Evolutionary conservation across 495 filamentous ascomycete species (phyloP), one percentile per base, ranked within the genome.

Genomic region (Neurospora discreta): DNA sequence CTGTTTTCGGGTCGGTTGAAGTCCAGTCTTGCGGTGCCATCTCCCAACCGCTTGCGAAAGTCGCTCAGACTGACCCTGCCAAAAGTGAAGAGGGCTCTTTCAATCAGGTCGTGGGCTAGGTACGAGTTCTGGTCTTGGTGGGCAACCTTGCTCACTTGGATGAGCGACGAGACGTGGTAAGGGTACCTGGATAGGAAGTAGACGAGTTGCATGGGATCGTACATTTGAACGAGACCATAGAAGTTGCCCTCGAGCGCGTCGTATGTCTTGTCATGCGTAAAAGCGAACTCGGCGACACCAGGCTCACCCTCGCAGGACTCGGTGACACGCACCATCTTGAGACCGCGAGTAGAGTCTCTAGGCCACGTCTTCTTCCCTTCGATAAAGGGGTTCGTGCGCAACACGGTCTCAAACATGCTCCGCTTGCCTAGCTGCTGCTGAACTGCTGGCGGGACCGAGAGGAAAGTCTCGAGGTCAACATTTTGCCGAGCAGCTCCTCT

Each of bases 301-400:
- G 87, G 82, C 39, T 76, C 71, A 2, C 69, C 40, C 3, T 30
- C 26, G 15, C 13, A 65, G 23, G 52, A 65, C 75, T 75, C 52
- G 80, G 86, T 78, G n/a, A 90, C 82, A 33, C 91, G 79, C 72
- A 90, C 89, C 96, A 98, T 98, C 6, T 89, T 89, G 16, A 98
- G 85, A 0, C 96, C 96, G 36, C 91, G 91, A 72, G 90, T 90
- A 2, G 93, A 87, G 68, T 89, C 89, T 68, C 87, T 87, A 20
- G 94, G 96, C 96, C 96, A 98, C 60, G 91, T 89, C 73, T 95
- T 93, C 78, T 95, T 97, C 41, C 92, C 93, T 78, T 93, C 90
- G 74, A 98, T 89, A 74, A 98, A 92, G 13, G 90, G 84, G 76
- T 98, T 98, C 15, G 89, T 87, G 36, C 92, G 87, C 42, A 91